Evolutionary conservation across 495 filamentous ascomycete species (phyloP).

Genomic region (Penicillium salamii): DNA sequence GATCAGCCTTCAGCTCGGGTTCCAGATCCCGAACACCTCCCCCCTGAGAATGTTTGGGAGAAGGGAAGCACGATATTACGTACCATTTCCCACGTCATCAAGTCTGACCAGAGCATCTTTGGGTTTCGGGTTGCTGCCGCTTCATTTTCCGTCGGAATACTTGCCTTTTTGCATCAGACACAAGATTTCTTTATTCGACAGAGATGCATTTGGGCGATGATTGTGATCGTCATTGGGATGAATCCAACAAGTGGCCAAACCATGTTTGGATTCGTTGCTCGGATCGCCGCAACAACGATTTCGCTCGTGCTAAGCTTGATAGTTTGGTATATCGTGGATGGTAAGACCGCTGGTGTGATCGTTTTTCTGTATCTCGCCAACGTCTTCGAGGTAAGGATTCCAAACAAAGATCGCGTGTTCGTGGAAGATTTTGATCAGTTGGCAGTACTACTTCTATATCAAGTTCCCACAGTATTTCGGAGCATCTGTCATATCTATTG

Average conservation of each 20-base stretch:
- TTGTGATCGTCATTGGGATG: conserved; percentile 67
- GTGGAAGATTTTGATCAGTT: neutral
- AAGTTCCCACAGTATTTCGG: conserved; percentile 61
- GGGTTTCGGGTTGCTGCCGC: conserved; percentile 70
- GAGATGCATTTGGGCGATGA: conserved; percentile 74
- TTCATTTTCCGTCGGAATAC: conserved; percentile 64
- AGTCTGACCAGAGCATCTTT: conserved; percentile 45
- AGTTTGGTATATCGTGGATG: conserved; percentile 74
- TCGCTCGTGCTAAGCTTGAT: conserved; percentile 59
- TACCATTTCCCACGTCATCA: conserved; percentile 25
- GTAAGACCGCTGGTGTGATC: conserved; percentile 58
- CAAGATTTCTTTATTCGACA: conserved; percentile 67
- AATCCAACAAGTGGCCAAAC: conserved; percentile 59
- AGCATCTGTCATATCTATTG: conserved; percentile 58
- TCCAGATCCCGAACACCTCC: conserved; percentile 70
- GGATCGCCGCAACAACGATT: conserved; percentile 58
- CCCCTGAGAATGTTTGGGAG: conserved; percentile 60
- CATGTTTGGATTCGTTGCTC: conserved; percentile 64
- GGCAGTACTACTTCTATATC: conserved; percentile 59
- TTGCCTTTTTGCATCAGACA: conserved; percentile 64
- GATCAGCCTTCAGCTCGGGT: conserved; percentile 6
- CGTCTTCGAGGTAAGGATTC: conserved; percentile 50
- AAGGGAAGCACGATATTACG: conserved; percentile 38
- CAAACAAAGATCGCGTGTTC: neutral
- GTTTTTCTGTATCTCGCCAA: conserved; percentile 67